Conservation (phyloP, 2,329 filamentous ascomycete genomes). For the Colletotrichum phormii region DNA sequence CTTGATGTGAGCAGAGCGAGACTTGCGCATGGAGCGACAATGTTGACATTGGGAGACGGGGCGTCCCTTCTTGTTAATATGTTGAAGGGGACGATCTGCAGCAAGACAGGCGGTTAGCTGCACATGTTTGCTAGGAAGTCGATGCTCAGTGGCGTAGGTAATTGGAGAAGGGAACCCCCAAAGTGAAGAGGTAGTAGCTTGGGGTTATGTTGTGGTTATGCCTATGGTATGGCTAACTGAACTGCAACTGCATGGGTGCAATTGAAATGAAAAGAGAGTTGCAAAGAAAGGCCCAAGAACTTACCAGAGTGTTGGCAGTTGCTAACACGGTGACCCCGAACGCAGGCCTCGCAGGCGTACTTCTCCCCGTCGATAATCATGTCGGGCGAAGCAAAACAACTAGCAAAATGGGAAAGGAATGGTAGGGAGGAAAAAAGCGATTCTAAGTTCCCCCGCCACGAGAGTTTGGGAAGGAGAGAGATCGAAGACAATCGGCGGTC, state of each 20-base stretch:
- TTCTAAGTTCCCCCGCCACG: slow-evolving; percentile 34
- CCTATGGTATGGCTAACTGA: not conserved
- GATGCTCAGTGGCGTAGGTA: not conserved
- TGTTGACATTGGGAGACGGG: slow-evolving; percentile 98
- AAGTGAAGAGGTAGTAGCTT: not conserved
- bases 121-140: slow-evolving; percentile 18
- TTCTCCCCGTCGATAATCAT: slow-evolving; percentile 97
- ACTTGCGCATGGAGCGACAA: slow-evolving; percentile 96
- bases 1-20: slow-evolving; percentile 91
- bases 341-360: slow-evolving; percentile 97
- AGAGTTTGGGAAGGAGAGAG: slow-evolving; percentile 23
- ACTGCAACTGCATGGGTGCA: slow-evolving; percentile 1
- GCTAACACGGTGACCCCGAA: slow-evolving; percentile 98
- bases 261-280: not conserved
- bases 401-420: slow-evolving; percentile 7
- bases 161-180: not conserved
- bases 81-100: slow-evolving; percentile 87
- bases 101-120: slow-evolving; percentile 40
- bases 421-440: slow-evolving; percentile 28
- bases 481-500: slow-evolving; percentile 31
- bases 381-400: slow-evolving; percentile 40
- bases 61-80: slow-evolving; percentile 97
- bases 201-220: not conserved
- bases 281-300: slow-evolving; percentile 48
- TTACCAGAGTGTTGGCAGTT: slow-evolving; percentile 96